Base-by-base conservation (phyloP, 2,329 filamentous ascomycete genomes). In the Stagonosporopsis tanaceti region DNA sequence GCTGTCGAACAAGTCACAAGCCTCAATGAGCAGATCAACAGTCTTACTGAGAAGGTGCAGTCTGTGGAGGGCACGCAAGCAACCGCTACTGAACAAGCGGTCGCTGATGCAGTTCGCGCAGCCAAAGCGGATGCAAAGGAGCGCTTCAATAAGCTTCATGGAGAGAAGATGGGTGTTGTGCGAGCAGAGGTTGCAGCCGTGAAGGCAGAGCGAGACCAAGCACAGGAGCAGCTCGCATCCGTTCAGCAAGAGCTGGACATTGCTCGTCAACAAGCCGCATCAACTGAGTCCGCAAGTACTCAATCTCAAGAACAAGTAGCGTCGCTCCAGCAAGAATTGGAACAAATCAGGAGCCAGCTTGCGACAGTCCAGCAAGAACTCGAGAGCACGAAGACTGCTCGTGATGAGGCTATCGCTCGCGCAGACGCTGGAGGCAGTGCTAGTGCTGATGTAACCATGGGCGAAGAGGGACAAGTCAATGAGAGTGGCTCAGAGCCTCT, bases 191-290 rank as follows among this genome's bases (percentile, higher is more conserved):
- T 83, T 7, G 79, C 83, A 52, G 68, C 75, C 6, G 76, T 78
- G 15, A 66, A 80, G 6, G 80, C 86, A 9, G 88, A 95, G 72
- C 93, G 91, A 74, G 82, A 87, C 17, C 81, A 81, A 2, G 81
- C 91, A 2, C 65, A 69, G 34, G 51, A 58, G 35, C 54, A 70
- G 17, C 56, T 74, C 30, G 55, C 63, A 22, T 47, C 58, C 32
- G 51, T 65, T 6, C 60, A 71, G 54, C 52, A 61, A 47, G 88
- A 95, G 72, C 92, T 92, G 74, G 82, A 87, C n/a, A 80, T 80
- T 2, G 81, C 91, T 6, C 63, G 65, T 25, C 61, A 65, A 38
- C 65, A 76, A 50, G 59, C 71, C 25, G 52, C 60, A 9, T 37
- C 57, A 30, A 60, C 59, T 5, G 62, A 70, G 41, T 38, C 47